phyloP scores from a whole-genome alignment of 768 basidiomycete species.

The Psilocybe sp. region DNA sequence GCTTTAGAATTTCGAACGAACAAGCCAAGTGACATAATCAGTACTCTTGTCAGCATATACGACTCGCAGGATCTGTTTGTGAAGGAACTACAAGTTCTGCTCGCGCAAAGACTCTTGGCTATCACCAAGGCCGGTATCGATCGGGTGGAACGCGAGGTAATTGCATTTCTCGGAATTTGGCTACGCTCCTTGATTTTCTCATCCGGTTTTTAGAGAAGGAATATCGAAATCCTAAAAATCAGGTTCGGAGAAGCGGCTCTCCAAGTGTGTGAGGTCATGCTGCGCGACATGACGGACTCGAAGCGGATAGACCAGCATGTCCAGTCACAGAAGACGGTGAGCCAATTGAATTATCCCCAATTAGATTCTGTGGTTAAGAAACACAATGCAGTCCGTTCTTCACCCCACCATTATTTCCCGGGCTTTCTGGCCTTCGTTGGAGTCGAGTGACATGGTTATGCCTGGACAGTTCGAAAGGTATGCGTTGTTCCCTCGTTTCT shows the following conservation, averaged over 20 bases:
- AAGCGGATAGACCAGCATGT: constrained; percentile 86
- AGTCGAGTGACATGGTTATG: constrained; percentile 69
- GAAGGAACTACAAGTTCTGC: constrained; percentile 88
- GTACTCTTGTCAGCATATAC: constrained; percentile 95
- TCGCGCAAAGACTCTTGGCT: constrained; percentile 82
- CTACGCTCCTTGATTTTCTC: neutral
- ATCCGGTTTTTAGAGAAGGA: constrained; percentile 75
- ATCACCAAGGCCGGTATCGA: constrained; percentile 81
- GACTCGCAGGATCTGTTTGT: constrained; percentile 96
- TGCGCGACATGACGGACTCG: constrained; percentile 96
- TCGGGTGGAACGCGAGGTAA: constrained; percentile 68
- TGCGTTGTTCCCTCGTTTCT: constrained; percentile 19
- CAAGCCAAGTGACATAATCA: constrained; percentile 90
- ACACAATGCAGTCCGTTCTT: constrained; percentile 52
- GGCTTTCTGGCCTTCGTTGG: constrained; percentile 92
- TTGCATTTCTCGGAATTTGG: neutral
- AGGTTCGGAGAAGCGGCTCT: constrained; percentile 92
- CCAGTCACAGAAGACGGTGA: constrained; percentile 67
- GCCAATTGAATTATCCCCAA: constrained; percentile 15
- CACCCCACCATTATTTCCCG: constrained; percentile 91
- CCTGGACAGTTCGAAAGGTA: constrained; percentile 84
- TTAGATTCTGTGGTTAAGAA: neutral
- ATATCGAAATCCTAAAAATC: constrained; percentile 91
- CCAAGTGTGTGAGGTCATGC: constrained; percentile 97
- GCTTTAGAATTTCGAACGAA: constrained; percentile 82